Evolutionary conservation across 2,329 filamentous ascomycete genomes (phyloP).

Genomic region (Fusarium chlamydosporum): DNA sequence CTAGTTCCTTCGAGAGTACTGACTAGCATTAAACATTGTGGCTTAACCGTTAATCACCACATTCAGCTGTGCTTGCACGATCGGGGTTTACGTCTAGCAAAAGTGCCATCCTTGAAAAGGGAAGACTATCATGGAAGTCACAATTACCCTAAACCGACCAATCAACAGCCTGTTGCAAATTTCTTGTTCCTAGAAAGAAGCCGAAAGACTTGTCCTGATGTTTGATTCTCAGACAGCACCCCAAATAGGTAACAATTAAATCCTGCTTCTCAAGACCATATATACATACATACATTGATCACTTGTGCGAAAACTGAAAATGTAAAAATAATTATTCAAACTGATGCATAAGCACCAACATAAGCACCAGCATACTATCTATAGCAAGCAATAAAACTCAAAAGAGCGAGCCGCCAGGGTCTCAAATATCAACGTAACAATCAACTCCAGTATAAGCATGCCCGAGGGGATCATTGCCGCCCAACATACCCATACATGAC

Average conservation of each 20-base stretch:
- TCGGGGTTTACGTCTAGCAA: conserved; percentile 14
- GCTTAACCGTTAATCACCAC: conserved; percentile 22
- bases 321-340: conserved; percentile 16
- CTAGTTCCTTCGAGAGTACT: background rate
- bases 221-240: background rate
- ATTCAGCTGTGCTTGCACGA: conserved; percentile 38
- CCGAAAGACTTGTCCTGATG: too few species aligned
- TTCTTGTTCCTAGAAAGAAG: background rate
- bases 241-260: too few species aligned
- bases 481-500: conserved; percentile 36
- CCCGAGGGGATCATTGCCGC: conserved; percentile 32
- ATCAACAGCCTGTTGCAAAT: background rate
- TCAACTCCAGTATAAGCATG: conserved; percentile 43
- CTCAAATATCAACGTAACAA: conserved; percentile 29
- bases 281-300: background rate
- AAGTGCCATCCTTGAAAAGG: conserved; percentile 1
- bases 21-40: conserved; percentile 4
- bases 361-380: conserved; percentile 39
- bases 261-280: background rate
- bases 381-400: conserved; percentile 30
- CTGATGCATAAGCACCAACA: conserved; percentile 30
- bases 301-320: too few species aligned
- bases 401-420: conserved; percentile 20
- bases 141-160: conserved; percentile 1
- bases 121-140: too few species aligned